Conservation (phyloP, 352 stramenopile genomes). For the Pythium volutum region DNA sequence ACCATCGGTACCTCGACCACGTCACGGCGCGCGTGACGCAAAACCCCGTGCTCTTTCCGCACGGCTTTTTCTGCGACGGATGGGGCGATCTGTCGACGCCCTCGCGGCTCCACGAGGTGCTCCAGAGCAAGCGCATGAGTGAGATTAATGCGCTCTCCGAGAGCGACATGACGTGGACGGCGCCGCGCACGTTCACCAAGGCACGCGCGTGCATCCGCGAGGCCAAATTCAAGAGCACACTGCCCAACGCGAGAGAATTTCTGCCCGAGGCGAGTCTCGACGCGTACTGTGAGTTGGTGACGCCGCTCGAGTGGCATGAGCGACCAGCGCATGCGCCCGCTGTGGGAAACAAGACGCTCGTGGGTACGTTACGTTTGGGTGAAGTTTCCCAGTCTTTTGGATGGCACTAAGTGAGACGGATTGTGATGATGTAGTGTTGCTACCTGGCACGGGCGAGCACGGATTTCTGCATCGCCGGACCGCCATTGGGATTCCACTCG, state of each 20-base stretch:
- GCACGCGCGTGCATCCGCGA: slow-evolving; percentile 45
- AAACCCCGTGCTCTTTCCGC: slow-evolving; percentile 68
- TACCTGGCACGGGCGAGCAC: slow-evolving; percentile 75
- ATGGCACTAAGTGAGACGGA: background rate
- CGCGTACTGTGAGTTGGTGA: slow-evolving; percentile 69
- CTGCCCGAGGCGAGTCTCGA: slow-evolving; percentile 55
- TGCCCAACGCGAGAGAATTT: slow-evolving; percentile 52
- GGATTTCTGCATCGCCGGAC: slow-evolving; percentile 69
- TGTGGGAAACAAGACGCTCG: slow-evolving; percentile 16
- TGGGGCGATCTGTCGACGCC: slow-evolving; percentile 75
- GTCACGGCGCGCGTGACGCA: slow-evolving; percentile 68
- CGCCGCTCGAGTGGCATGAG: slow-evolving; percentile 45
- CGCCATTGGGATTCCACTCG: slow-evolving; percentile 62
- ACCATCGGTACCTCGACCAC: slow-evolving; percentile 72
- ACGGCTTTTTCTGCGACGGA: slow-evolving; percentile 77
- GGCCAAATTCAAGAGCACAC: slow-evolving; percentile 54
- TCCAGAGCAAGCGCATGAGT: slow-evolving; percentile 63
- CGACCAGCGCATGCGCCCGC: background rate
- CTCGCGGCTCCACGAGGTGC: slow-evolving; percentile 43
- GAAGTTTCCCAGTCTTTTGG: background rate
- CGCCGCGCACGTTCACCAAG: slow-evolving; percentile 22
- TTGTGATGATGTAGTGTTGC: slow-evolving; percentile 37
- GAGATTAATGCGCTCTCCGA: slow-evolving; percentile 39
- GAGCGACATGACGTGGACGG: slow-evolving; percentile 34
- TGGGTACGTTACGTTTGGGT: slow-evolving; percentile 1